Base-by-base conservation (phyloP, 2,329 filamentous ascomycete genomes). In the Capronia coronata region DNA sequence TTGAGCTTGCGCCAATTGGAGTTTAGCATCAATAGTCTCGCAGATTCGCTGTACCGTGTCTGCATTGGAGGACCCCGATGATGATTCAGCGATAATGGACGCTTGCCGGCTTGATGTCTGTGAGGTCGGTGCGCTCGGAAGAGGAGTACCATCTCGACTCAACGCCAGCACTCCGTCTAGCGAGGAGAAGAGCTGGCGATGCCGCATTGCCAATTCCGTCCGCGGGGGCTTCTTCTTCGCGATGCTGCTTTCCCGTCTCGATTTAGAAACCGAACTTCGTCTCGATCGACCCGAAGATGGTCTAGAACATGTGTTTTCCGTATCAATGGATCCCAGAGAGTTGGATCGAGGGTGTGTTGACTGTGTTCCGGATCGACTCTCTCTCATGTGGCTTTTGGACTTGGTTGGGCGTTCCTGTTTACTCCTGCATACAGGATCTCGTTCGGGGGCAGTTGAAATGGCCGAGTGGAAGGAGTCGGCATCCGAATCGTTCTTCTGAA, bases 401-500 rank as follows among this genome's bases (percentile, higher is more conserved):
- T 25, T 14, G 19, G 19, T 8, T 22, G 29, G 29, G 11, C 7
- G 18, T 16, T 29, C 34, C 41, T 29, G 40, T 34, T 23, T 23
- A 10, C 5, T 23, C 35, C 22, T 13, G 35, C 14, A 21, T 22
- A 37, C 21, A 25, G 52, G 39, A n/a, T 22, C 21, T 22, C 25
- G 14, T 30, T 25, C 29, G n/a, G 45, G 35, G 10, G 45, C 50
- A 23, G 30, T 53, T 3, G 54, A 53, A 23, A 46, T 49, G 21
- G 54, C 54, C n/a, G 54, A 56, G 35, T 56, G 54, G 44, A 56
- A 56, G n/a, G 54, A 56, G 34, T 56, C 54, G 37, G 50, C 27
- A 19, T 56, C 54, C 16, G 54, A 56, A 16, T 43, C 44, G 23
- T 52, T 47, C 9, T 25, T 27, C 8, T 18, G 37, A 7, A 32